Evolutionary conservation across 2,329 filamentous ascomycete species (phyloP), one percentile per base, ranked within the genome.

Genomic region (Coniochaeta ligniaria): DNA sequence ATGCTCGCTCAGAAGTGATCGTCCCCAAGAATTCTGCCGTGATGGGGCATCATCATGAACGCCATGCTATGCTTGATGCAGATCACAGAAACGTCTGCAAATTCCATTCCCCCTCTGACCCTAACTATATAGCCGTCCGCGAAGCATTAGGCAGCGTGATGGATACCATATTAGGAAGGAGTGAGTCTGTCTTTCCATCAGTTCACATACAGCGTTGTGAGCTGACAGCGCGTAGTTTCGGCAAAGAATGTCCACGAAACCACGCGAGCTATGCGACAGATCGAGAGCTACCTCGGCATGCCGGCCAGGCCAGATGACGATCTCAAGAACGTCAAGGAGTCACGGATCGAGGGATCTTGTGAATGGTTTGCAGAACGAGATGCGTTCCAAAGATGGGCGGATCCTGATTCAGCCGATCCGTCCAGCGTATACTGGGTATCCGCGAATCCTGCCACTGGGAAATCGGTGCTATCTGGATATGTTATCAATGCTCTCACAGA

Each of bases 51-150:
- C n/a, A n/a, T n/a, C n/a, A n/a, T n/a, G n/a, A n/a, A n/a, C n/a
- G n/a, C n/a, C n/a, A n/a, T n/a, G n/a, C n/a, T n/a, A n/a, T n/a
- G n/a, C n/a, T n/a, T n/a, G 66, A 69, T 52, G 69, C 71, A 7
- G 66, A 71, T 52, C 72, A 74, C 58, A 60, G 66, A 20, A 62
- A 67, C 17, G 68, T 74, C n/a, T 72, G 70, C 64, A 73, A 72
- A 57, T 73, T 72, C 54, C 63, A 66, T 0, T 65, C 60, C 31
- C 66, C 62, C 2, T 61, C 67, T 16, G 68, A 72, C 59, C 62
- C 67, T 2, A 70, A 68, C 14, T 71, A 71, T 47, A 54, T 67
- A 4, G 64, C 61, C 6, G n/a, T 72, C 6, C 62, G 63, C 20
- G 69, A 72, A 55, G 64, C 66, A 5, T 52, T 72, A 6, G 36